Conservation (phyloP, 2,329 filamentous ascomycete genomes). For the Aspergillus tubingensis region DNA sequence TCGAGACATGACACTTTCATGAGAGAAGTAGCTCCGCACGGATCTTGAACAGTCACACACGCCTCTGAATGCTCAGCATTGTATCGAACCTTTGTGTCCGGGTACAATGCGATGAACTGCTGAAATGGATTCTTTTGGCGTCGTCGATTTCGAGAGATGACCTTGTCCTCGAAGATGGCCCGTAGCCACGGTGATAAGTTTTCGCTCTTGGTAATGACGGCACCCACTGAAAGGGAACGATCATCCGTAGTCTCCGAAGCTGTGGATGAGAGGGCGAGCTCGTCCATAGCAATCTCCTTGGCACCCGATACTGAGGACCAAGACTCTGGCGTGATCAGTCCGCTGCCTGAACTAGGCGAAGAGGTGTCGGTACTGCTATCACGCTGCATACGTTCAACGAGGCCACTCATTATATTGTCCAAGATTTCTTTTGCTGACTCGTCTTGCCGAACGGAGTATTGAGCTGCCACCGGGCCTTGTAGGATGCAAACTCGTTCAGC, state of each 20-base stretch:
- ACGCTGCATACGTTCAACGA: conserved; percentile 74
- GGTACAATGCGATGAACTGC: conserved; percentile 6
- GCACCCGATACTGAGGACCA: conserved; percentile 62
- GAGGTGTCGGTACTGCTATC: conserved; percentile 66
- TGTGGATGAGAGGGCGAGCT: conserved; percentile 11
- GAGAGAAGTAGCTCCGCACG: neutral
- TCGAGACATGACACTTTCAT: conserved; percentile 13
- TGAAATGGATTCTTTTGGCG: conserved; percentile 18
- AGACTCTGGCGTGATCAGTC: conserved; percentile 53
- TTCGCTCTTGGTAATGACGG: neutral
- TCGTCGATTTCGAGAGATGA: conserved; percentile 7
- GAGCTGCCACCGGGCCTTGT: conserved; percentile 86
- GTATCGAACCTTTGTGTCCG: conserved; percentile 5
- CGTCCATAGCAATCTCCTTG: conserved; percentile 12
- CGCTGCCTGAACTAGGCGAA: conserved; percentile 42
- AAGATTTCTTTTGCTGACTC: conserved; percentile 93
- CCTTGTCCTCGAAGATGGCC: conserved; percentile 11
- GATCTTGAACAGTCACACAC: neutral
- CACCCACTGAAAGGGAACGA: neutral
- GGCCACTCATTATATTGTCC: conserved; percentile 78
- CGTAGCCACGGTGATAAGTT: conserved; percentile 14
- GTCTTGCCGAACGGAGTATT: conserved; percentile 80
- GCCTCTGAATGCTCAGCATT: conserved; percentile 9
- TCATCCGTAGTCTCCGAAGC: conserved; percentile 14
- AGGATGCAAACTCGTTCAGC: conserved; percentile 92